A percentile compares a stretch with the other conserved stretches of the same genome.
These are phyloP conservation scores for Candida stauntonica DNA, from an alignment of 805 yeast species.

Conservation along the genomic window DNA sequence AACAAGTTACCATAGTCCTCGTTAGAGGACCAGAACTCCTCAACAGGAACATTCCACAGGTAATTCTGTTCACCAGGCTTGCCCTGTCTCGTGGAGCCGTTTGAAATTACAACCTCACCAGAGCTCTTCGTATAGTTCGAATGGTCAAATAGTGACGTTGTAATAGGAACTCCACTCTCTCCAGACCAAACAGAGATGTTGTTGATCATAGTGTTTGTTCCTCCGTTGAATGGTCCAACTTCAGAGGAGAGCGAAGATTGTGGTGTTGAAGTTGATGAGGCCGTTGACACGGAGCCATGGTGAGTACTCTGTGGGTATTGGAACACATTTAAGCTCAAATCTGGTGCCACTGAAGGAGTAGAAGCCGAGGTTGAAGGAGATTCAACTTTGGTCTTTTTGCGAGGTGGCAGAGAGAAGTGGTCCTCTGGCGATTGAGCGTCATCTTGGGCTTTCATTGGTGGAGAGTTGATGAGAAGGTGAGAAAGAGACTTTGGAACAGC, in stretches of 20 bases:
- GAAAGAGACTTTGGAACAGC: constrained; percentile 52
- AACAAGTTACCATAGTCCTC: constrained; percentile 39
- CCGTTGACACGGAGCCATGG: constrained; percentile 9
- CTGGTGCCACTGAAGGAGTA: constrained; percentile 14
- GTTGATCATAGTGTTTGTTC: constrained; percentile 56
- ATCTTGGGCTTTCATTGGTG: constrained; percentile 30
- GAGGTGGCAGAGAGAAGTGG: constrained; percentile 4
- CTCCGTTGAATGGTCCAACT: constrained; percentile 31
- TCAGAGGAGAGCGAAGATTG: constrained; percentile 16
- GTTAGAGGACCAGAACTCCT: constrained; percentile 45
- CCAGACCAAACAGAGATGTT: constrained; percentile 61
- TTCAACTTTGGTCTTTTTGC: constrained; percentile 10
- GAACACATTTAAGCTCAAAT: constrained; percentile 16
- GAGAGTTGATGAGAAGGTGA: constrained; percentile 42
- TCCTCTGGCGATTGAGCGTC: constrained; percentile 2
- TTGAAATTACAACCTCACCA: constrained; percentile 7
- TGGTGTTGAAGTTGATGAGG: constrained; percentile 16
- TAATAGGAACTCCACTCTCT: constrained; percentile 33
- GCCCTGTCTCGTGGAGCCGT: constrained; percentile 1
- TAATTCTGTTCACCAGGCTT: constrained; percentile 12
- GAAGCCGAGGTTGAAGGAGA: constrained; percentile 4
- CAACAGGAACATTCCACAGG: constrained; percentile 32
- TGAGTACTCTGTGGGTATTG: constrained; percentile 16
- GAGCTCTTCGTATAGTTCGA: constrained; percentile 9
- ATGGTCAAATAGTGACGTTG: constrained; percentile 25